These are phyloP conservation scores for Phoenix dactylifera DNA, from an alignment of 176 grass and related monocot genomes.

Conservation along the genomic window DNA sequence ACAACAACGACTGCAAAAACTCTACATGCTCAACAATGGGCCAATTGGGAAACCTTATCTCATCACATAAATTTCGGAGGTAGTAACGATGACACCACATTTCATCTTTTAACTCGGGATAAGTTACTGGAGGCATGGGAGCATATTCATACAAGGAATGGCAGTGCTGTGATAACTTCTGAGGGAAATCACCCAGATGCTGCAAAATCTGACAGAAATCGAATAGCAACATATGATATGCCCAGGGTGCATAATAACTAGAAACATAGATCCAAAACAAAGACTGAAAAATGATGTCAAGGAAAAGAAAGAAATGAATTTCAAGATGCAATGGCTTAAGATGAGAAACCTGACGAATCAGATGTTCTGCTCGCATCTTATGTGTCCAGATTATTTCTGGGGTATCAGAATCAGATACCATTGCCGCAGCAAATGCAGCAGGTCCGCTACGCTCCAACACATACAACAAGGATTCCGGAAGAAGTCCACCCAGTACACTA, in stretches of 20 bases:
- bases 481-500: constrained; percentile 83
- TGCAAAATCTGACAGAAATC: constrained; percentile 76
- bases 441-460: constrained; percentile 88
- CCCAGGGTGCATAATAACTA: too few relatives aligned
- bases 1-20: constrained; percentile 87
- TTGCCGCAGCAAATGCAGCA: constrained; percentile 73
- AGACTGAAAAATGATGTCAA: not conserved
- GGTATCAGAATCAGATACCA: constrained; percentile 98
- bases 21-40: constrained; percentile 97
- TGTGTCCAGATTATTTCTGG: constrained; percentile 99
- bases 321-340: not conserved
- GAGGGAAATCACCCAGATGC: constrained; percentile 93
- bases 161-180: constrained; percentile 92
- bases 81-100: constrained; percentile 99
- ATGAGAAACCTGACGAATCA: constrained; percentile 71
- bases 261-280: not conserved
- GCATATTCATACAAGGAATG: constrained; percentile 99
- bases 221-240: constrained; percentile 2
- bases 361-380: constrained; percentile 97
- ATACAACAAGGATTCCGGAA: constrained; percentile 94
- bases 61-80: constrained; percentile 92
- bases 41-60: constrained; percentile 98
- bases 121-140: constrained; percentile 98
- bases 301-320: not conserved
- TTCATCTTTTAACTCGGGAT: constrained; percentile 93